These are phyloP conservation scores for Boletellus sp. DNA, from an alignment of 768 basidiomycete species.

Conservation along the genomic window DNA sequence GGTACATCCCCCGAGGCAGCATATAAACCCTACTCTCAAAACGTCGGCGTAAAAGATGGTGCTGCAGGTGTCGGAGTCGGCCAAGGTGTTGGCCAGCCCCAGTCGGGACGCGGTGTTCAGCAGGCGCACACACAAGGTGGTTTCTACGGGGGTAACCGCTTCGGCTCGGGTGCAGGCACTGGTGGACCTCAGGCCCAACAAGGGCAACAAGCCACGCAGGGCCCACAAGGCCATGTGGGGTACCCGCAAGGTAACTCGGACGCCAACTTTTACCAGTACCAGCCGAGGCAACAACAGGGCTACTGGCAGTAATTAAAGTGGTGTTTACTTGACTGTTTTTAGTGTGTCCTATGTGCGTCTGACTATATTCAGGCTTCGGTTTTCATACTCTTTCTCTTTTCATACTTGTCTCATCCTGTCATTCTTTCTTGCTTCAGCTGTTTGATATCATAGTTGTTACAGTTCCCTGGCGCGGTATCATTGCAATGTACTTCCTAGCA, in stretches of 20 bases:
- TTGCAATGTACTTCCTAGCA: constrained; percentile 30
- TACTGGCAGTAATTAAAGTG: constrained; percentile 41
- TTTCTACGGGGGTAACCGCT: constrained; percentile 45
- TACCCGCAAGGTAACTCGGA: constrained; percentile 57
- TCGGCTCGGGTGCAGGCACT: constrained; percentile 40
- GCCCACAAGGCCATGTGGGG: constrained; percentile 41
- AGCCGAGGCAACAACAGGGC: constrained; percentile 61
- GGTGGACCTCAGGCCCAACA: constrained; percentile 50
- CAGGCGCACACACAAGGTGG: constrained; percentile 41
- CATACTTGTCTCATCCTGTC: constrained; percentile 2
- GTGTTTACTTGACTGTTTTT: constrained; percentile 9
- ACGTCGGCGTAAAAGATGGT: constrained; percentile 56
- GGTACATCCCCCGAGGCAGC: constrained; percentile 66
- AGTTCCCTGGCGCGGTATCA: constrained; percentile 22
- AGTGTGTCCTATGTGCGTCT: neutral
- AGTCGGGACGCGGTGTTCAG: constrained; percentile 43
- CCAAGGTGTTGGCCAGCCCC: constrained; percentile 32
- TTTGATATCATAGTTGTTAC: constrained; percentile 28
- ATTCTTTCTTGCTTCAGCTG: constrained; percentile 25
- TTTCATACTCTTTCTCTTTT: constrained; percentile 3
- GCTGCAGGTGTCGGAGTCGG: constrained; percentile 42
- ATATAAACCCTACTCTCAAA: constrained; percentile 68
- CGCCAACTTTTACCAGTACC: constrained; percentile 69
- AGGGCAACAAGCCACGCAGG: constrained; percentile 33
- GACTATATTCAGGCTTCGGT: constrained; percentile 6